Evolutionary conservation across 345 rosid species (phyloP), one percentile per base, ranked within the genome.

Genomic region (Syzygium aromaticum): DNA sequence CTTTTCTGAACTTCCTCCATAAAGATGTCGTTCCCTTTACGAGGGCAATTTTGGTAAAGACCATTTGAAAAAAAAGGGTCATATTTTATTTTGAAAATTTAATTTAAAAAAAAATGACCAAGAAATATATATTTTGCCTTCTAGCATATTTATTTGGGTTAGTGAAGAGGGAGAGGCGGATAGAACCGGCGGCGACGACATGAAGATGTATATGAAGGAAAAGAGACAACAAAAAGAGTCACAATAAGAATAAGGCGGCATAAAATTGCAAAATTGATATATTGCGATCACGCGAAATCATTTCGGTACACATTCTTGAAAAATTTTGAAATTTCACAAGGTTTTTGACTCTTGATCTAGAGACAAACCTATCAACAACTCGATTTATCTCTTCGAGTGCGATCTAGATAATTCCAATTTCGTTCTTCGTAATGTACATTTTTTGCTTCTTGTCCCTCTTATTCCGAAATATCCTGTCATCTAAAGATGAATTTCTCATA

Each of bases 281-380:
- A n/a, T 56, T 56, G n/a, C 2, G 11, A 22, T 56, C n/a, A 11
- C 0, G 12, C n/a, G 11, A 0, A 56, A 56, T 23, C 25, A 56
- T 23, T 5, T 56, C 1, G 23, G 3, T 56, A 4, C 2, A 56
- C 0, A 56, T 56, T 0, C 1, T 56, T 56, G 4, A 4, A 56
- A 56, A 11, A 7, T 2, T 56, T 56, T 23, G 5, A 56, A 0
- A 63, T 63, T 63, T n/a, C 21, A 3, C 10, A 0, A 63, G 38
- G 15, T 1, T 63, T 63, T 63, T 3, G 8, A 63, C 0, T 2
- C 9, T n/a, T n/a, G 10, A 14, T 1, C 3, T 28, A 19, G 19
- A 2, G 2, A 14, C 15, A n/a, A 63, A 63, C 4, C 77, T 1
- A 28, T 63, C 1, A 0, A 15, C 8, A 8, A 5, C 7, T 63